Base-by-base conservation (phyloP, 345 rosid species). In the Lumnitzera racemosa region DNA sequence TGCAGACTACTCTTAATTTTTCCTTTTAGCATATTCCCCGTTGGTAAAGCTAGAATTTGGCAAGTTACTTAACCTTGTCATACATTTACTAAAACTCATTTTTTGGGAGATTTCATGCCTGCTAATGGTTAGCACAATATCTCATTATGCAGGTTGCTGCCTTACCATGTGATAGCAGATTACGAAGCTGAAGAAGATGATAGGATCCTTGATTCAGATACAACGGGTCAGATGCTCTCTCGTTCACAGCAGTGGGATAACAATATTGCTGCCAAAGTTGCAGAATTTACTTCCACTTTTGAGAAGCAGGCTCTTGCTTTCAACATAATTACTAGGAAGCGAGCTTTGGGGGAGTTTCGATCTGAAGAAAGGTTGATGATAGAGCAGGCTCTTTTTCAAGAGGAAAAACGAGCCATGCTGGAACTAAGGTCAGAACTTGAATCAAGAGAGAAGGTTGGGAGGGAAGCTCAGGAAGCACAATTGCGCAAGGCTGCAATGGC, bases 161-260 rank as follows among this genome's bases (percentile, higher is more conserved):
- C 97, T 53, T 94, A 88, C 70, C 97, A 90, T 63, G 90, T 90
- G 5, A 89, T 90, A 51, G 90, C 95, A 47, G 96, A 94, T 76
- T 94, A 86, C 67, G 97, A 94, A 83, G 96, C 97, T 11, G 99
- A 90, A 56, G 99, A 94, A 70, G 97, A 94, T 52, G 97, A 86
- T 63, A 84, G 74, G 58, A 88, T 90, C 67, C 85, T 94, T 41
- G 86, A 94, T 72, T 81, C 96, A 24, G 97, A 90, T 73, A 72
- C 95, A 58, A 79, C 90, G 5, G 91, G 95, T 43, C 80, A 76
- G 78, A 70, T 83, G 76, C 81, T 81, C 58, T 81, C 97, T 24
- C 91, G 95, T 5, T 73, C 81, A 49, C 99, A 94, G 78, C 92
- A 83, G 69, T 88, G 96, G 97, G 97, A 90, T 67, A 71, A 80